Evolutionary conservation across 2,329 filamentous ascomycete genomes (phyloP), one percentile per base, ranked within the genome.

Genomic region (Venturia oleaginea): DNA sequence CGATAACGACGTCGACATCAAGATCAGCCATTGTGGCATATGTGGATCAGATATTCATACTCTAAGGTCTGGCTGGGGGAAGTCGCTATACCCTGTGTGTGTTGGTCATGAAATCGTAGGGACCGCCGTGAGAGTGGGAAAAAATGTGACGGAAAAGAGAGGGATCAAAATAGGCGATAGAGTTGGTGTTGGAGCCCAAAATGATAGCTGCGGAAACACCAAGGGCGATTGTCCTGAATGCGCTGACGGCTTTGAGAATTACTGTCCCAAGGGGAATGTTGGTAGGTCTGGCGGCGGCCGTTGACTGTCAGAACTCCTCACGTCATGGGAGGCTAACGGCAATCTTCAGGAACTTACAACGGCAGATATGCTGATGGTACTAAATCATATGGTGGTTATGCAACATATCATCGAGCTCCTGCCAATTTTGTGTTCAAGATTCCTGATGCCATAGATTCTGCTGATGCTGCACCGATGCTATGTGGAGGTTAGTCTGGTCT

Each of bases 391-490:
- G 90, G 90, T 3, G 89, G 79, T 0, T 86, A 85, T 68, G 82
- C 82, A 8, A 75, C 79, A 62, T 79, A 83, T 66, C 80, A 81
- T 71, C 79, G 86, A 19, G 80, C 79, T 0, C 80, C 81, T 0
- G 78, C 75, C 19, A 81, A 84, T 68, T 92, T 90, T 68, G 81
- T 80, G 0, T 76, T 85, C 70, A 80, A 76, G 69, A 85, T 86
- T 66, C 84, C 84, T 0, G 78, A 81, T 22, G 71, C 67, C 0
- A 67, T 86, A 30, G 70, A 74, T 1, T 79, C 76, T 37, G 79
- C 78, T 10, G 77, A 81, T 65, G 84, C 83, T 1, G 84, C 89
- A 1, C 89, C 90, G 0, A 85, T 94, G 78, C 80, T 93, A 37
- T 93, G 90, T 71, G 90, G 86, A 1, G 51, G 51, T 57, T 4